These are phyloP conservation scores for Aspergillus ochraceus DNA, from an alignment of 2,329 filamentous ascomycete genomes.

Conservation along the genomic window DNA sequence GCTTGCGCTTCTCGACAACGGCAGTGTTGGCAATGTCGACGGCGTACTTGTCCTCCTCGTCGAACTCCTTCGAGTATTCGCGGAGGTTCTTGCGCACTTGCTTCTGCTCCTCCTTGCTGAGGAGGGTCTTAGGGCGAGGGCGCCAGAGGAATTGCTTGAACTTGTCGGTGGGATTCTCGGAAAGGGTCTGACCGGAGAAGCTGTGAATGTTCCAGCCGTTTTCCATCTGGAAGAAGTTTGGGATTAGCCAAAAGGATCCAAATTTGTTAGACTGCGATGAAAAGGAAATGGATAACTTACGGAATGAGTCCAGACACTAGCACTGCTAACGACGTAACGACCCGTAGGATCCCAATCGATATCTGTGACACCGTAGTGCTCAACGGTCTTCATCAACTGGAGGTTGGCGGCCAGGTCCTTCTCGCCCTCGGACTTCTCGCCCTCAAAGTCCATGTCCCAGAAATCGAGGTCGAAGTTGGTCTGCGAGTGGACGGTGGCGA, in stretches of 20 bases:
- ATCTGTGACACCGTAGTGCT: slow-evolving; percentile 97
- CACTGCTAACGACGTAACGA: slow-evolving; percentile 89
- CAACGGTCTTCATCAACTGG: slow-evolving; percentile 87
- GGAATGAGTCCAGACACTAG: slow-evolving; percentile 91
- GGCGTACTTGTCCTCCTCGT: slow-evolving; percentile 91
- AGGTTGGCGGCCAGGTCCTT: slow-evolving; percentile 95
- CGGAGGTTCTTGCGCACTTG: slow-evolving; percentile 96
- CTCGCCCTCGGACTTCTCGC: slow-evolving; percentile 88
- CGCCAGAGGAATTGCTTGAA: slow-evolving; percentile 98
- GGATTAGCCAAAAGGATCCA: slow-evolving; percentile 1
- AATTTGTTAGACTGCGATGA: not conserved
- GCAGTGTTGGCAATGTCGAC: slow-evolving; percentile 92
- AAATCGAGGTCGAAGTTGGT: slow-evolving; percentile 97
- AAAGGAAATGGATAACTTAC: slow-evolving; percentile 56
- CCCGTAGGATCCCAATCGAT: slow-evolving; percentile 98
- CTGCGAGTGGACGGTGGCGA: slow-evolving; percentile 88
- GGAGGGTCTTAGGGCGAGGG: slow-evolving; percentile 83
- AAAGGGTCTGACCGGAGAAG: slow-evolving; percentile 84
- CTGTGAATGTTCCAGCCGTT: slow-evolving; percentile 99
- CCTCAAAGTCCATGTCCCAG: slow-evolving; percentile 96
- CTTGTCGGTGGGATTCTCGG: slow-evolving; percentile 90
- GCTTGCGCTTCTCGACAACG: slow-evolving; percentile 83
- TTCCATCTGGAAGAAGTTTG: slow-evolving; percentile 71
- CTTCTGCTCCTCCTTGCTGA: slow-evolving; percentile 97
- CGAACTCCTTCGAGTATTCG: slow-evolving; percentile 92